Percentiles rank a stretch among this genome's conserved stretches.
phyloP scores from a whole-genome alignment of 352 stramenopile species.

The Phytophthora sp. region DNA sequence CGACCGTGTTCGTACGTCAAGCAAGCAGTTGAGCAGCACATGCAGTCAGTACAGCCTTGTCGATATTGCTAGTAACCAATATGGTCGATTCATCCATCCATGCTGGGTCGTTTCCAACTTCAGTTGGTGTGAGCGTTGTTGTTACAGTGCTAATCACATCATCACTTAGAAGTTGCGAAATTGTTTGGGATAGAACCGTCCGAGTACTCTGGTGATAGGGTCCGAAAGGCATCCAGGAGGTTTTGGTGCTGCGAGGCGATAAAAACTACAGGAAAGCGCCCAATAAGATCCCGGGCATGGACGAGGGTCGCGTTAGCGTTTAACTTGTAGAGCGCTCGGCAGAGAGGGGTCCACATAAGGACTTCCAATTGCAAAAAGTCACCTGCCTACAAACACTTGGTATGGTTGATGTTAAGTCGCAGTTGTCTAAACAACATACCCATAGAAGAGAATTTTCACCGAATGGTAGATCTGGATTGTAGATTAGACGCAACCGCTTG shows the following conservation, averaged over 20 bases:
- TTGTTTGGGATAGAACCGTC: background rate
- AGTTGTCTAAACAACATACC: background rate
- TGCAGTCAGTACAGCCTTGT: background rate
- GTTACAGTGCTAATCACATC: background rate
- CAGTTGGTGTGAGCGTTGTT: background rate
- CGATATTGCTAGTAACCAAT: background rate
- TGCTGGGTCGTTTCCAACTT: background rate
- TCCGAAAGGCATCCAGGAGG: background rate
- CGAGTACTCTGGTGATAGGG: background rate
- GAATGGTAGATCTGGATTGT: conserved; percentile 5
- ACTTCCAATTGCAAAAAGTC: background rate
- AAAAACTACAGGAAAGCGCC: background rate
- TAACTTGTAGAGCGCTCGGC: background rate
- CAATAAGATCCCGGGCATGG: background rate
- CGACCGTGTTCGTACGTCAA: background rate
- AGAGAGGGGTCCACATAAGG: background rate
- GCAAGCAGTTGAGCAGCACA: no score
- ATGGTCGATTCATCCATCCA: background rate
- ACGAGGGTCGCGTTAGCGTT: background rate
- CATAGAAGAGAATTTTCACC: background rate
- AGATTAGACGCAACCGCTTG: background rate
- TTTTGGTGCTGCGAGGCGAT: background rate
- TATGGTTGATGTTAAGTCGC: background rate
- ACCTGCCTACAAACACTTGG: background rate
- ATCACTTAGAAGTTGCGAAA: background rate